These are phyloP conservation scores for Colletotrichum higginsianum DNA, from an alignment of 2,329 filamentous ascomycete species.

Conservation along the genomic window DNA sequence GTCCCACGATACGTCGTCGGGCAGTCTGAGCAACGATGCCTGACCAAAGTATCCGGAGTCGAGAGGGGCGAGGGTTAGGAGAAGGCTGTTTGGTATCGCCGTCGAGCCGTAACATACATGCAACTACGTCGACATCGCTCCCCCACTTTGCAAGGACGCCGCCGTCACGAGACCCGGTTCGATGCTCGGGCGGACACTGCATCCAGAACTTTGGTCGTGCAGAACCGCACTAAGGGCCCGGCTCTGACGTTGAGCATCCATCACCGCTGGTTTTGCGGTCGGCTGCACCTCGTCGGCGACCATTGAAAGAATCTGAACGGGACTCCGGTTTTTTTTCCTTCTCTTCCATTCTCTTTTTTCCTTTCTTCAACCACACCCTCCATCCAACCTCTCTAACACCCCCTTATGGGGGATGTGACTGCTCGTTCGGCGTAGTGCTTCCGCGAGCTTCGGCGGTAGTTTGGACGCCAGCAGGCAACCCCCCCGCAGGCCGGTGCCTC, in stretches of 20 bases:
- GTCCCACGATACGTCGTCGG: neutral
- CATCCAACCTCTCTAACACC: slow-evolving; percentile 37
- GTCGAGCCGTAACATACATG: neutral
- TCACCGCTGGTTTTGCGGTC: slow-evolving; percentile 35
- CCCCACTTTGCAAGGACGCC: neutral
- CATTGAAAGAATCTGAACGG: slow-evolving; percentile 39
- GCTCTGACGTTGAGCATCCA: slow-evolving; percentile 22
- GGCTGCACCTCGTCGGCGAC: slow-evolving; percentile 39
- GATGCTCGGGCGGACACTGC: slow-evolving; percentile 16
- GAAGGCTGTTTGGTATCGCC: neutral
- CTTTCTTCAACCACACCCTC: too few relatives aligned
- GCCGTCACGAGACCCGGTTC: neutral
- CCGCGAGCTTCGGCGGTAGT: slow-evolving; percentile 35
- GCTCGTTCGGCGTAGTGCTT: neutral
- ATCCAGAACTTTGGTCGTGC: slow-evolving; percentile 14
- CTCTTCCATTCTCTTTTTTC: too few relatives aligned
- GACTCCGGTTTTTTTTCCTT: slow-evolving; percentile 36
- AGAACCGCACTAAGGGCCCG: slow-evolving; percentile 2
- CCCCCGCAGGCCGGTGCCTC: neutral
- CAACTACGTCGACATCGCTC: neutral
- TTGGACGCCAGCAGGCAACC: slow-evolving; percentile 29
- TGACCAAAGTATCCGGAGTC: neutral
- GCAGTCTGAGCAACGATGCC: slow-evolving; percentile 5
- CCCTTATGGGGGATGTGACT: neutral
- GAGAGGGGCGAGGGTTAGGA: neutral